Percentiles rank a stretch among this genome's conserved stretches.
Evolutionary conservation across 2,329 filamentous ascomycete genomes (phyloP).

Genomic region (Cladosporium sp.): DNA sequence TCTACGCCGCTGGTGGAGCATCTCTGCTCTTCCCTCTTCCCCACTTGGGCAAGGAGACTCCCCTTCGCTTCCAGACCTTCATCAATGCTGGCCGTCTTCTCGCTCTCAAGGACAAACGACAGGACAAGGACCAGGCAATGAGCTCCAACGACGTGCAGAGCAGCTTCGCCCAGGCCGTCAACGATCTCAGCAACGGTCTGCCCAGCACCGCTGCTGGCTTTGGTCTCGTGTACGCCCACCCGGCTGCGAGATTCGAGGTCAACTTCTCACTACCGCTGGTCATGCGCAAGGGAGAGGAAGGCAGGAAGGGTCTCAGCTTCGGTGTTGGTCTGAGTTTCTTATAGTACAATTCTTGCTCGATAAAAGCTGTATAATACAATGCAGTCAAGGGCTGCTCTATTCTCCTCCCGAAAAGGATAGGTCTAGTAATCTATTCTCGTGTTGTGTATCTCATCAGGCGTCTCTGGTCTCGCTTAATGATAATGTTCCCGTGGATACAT

Average conservation of each 20-base stretch:
- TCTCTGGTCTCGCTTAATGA: neutral
- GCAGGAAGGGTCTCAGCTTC: slow-evolving; percentile 87
- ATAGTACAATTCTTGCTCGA: slow-evolving; percentile 51
- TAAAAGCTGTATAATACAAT: slow-evolving; percentile 7
- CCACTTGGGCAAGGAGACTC: slow-evolving; percentile 76
- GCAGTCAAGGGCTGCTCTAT: neutral
- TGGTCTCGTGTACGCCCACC: slow-evolving; percentile 92
- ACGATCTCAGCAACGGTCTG: slow-evolving; percentile 70
- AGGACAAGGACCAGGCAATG: slow-evolving; percentile 48
- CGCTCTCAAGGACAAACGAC: slow-evolving; percentile 61
- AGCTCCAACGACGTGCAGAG: slow-evolving; percentile 54
- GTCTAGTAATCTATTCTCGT: neutral
- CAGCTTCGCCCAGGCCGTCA: slow-evolving; percentile 64
- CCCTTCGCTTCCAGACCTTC: slow-evolving; percentile 85
- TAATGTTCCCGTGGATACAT: neutral
- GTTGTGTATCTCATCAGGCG: neutral
- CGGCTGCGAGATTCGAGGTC: slow-evolving; percentile 88
- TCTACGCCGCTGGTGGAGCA: slow-evolving; percentile 86
- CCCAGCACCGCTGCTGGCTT: slow-evolving; percentile 86
- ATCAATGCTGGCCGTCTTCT: slow-evolving; percentile 86
- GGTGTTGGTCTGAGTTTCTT: slow-evolving; percentile 97
- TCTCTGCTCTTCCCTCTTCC: slow-evolving; percentile 86
- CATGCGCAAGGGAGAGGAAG: slow-evolving; percentile 78
- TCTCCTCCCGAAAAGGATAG: neutral
- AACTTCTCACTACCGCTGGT: slow-evolving; percentile 92